Conservation (phyloP, 2,329 filamentous ascomycete genomes). For the Arthrobotrys pseudoclavata region DNA sequence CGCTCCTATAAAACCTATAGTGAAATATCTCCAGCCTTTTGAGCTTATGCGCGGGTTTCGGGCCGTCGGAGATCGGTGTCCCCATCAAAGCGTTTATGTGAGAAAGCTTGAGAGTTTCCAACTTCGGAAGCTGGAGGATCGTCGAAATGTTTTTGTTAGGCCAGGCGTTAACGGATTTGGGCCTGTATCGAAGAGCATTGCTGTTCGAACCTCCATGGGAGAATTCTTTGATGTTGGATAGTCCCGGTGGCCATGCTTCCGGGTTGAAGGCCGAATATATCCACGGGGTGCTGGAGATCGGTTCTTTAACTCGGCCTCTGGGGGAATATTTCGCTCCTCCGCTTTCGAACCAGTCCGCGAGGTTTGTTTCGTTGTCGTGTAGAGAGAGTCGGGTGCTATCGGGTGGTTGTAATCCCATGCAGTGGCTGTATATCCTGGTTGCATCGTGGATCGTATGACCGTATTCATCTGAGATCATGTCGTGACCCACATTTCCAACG, state of each 20-base stretch:
- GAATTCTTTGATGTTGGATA: constrained; percentile 31
- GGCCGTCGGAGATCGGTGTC: background rate
- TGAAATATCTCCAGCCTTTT: constrained; percentile 7
- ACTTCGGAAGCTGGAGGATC: background rate
- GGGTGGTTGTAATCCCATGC: background rate
- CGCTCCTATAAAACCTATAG: constrained; percentile 8
- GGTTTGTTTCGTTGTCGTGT: background rate
- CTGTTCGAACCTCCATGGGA: constrained; percentile 9
- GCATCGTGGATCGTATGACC: constrained; percentile 13
- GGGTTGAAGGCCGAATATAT: background rate
- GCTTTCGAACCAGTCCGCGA: background rate
- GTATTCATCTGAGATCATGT: constrained; percentile 16
- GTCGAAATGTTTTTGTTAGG: background rate
- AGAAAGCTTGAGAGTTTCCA: constrained; percentile 11
- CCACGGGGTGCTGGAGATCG: background rate
- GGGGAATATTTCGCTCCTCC: background rate
- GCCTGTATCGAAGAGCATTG: background rate
- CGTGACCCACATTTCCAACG: constrained; percentile 17
- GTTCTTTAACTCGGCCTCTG: background rate
- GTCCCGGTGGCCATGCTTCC: constrained; percentile 7
- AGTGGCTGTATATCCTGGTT: background rate
- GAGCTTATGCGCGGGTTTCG: constrained; percentile 1
- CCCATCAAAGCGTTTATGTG: constrained; percentile 16
- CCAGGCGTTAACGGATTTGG: background rate
- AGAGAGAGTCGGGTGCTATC: background rate